phyloP scores from a whole-genome alignment of 2,329 filamentous ascomycete genomes.

The Fusarium temperatum region DNA sequence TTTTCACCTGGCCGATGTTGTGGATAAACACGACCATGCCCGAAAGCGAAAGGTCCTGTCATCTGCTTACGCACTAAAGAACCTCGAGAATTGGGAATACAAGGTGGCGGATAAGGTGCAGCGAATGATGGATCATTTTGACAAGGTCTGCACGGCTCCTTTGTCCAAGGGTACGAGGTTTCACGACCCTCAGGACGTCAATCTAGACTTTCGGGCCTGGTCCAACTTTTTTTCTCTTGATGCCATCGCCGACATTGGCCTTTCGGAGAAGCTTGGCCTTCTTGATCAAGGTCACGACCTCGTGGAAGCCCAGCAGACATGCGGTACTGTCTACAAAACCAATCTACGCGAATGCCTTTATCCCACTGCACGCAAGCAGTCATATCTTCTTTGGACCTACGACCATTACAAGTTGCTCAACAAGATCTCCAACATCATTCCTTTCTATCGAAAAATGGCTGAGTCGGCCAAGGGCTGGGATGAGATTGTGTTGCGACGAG shows the following conservation, averaged over 20 bases:
- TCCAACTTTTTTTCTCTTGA: slow-evolving; percentile 66
- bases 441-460: slow-evolving; percentile 45
- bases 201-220: slow-evolving; percentile 59
- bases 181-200: slow-evolving; percentile 51
- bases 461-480: slow-evolving; percentile 51
- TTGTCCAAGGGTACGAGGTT: slow-evolving; percentile 39
- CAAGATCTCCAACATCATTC: slow-evolving; percentile 59
- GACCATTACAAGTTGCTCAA: slow-evolving; percentile 59
- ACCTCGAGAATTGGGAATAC: slow-evolving; percentile 63
- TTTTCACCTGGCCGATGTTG: slow-evolving; percentile 60
- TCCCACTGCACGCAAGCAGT: slow-evolving; percentile 58
- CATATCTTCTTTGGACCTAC: slow-evolving; percentile 61
- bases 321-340: slow-evolving; percentile 56
- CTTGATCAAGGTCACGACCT: slow-evolving; percentile 59
- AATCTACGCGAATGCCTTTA: slow-evolving; percentile 61
- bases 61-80: slow-evolving; percentile 62
- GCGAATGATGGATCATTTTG: slow-evolving; percentile 55
- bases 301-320: slow-evolving; percentile 52
- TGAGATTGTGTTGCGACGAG: slow-evolving; percentile 50
- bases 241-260: slow-evolving; percentile 64
- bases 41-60: slow-evolving; percentile 61
- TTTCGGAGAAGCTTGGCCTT: slow-evolving; percentile 60
- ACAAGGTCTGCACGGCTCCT: slow-evolving; percentile 52
- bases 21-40: slow-evolving; percentile 61
- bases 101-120: slow-evolving; percentile 63